Evolutionary conservation across 129 eudicot species (phyloP), one percentile per base, ranked within the genome.

Genomic region (Ambrosia artemisiifolia): DNA sequence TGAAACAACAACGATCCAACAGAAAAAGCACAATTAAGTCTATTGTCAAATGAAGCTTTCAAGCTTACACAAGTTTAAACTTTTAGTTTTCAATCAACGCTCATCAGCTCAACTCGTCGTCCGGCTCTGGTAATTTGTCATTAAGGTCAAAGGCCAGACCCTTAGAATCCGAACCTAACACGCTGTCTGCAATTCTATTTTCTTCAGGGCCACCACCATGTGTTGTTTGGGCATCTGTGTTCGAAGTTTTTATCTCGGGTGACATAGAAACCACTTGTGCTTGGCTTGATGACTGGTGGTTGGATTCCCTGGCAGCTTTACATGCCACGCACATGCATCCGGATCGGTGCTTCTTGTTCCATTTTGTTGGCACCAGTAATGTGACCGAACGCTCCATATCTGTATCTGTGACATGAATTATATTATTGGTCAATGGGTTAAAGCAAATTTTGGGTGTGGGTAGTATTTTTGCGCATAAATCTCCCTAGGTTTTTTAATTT

Each of bases 251-350:
- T 43, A 17, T 43, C 17, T 18, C 7, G 11, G 8, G 1, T 6
- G 13, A 11, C 48, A 36, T 36, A 36, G 43, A 36, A 36, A 36
- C 43, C 4, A 36, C 20, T 9, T 5, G 13, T 3, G 49, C 16
- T 63, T 63, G 48, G 44, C 18, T 32, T 0, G 49, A 5, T 17
- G 48, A 2, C 13, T 35, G 18, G 47, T 69, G 63, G 36, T 50
- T 69, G 74, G 63, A 16, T 43, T 33, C 33, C 17, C 74, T 69
- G 3, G 63, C 63, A 69, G 48, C 33, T n/a, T 34, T 34, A 47
- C 65, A 70, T 1, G 12, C 66, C 3, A 11, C 11, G 17, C 74
- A 70, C 7, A 17, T 18, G 54, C 75, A 55, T 8, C 38, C 49
- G 13, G 54, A 17, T n/a, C 54, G 75, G 40, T 38, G 54, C 42